These are phyloP conservation scores for Carallia pectinifolia DNA, from an alignment of 345 rosid species.

Conservation along the genomic window DNA sequence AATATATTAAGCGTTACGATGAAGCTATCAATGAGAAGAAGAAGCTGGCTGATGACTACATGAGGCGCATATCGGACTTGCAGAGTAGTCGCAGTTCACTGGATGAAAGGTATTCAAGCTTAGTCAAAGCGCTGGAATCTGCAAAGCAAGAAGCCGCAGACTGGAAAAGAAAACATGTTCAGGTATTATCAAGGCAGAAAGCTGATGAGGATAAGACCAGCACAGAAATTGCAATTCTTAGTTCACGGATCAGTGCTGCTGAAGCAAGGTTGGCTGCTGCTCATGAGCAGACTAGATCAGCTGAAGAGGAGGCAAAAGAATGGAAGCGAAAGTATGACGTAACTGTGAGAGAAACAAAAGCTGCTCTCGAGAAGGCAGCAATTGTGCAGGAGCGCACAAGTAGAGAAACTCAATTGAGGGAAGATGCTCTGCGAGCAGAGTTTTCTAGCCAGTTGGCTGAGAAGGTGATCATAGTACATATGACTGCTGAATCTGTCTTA, in stretches of 20 bases:
- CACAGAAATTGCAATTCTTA: slow-evolving; percentile 78
- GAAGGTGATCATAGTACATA: slow-evolving; percentile 46
- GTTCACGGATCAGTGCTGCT: slow-evolving; percentile 79
- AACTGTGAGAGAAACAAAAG: slow-evolving; percentile 84
- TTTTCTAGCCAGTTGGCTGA: slow-evolving; percentile 53
- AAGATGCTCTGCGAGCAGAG: slow-evolving; percentile 82
- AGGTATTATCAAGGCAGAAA: slow-evolving; percentile 62
- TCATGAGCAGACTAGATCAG: slow-evolving; percentile 76
- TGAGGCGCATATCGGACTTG: slow-evolving; percentile 64
- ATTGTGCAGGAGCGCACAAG: slow-evolving; percentile 69
- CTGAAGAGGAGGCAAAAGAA: slow-evolving; percentile 88
- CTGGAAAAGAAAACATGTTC: slow-evolving; percentile 79
- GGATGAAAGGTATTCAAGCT: slow-evolving; percentile 77
- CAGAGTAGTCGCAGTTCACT: slow-evolving; percentile 73
- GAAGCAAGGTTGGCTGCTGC: slow-evolving; percentile 98
- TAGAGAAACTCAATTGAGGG: slow-evolving; percentile 80
- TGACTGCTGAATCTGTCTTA: background rate
- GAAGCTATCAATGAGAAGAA: slow-evolving; percentile 93
- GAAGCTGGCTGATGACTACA: slow-evolving; percentile 80
- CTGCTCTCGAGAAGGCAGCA: slow-evolving; percentile 93
- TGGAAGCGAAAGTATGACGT: slow-evolving; percentile 92
- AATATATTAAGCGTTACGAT: slow-evolving; percentile 85
- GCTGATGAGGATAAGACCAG: slow-evolving; percentile 65
- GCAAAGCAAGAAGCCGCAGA: slow-evolving; percentile 65
- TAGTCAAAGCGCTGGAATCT: slow-evolving; percentile 70